Evolutionary conservation across 2,329 filamentous ascomycete species (phyloP).

Genomic region (Colletotrichum lini): DNA sequence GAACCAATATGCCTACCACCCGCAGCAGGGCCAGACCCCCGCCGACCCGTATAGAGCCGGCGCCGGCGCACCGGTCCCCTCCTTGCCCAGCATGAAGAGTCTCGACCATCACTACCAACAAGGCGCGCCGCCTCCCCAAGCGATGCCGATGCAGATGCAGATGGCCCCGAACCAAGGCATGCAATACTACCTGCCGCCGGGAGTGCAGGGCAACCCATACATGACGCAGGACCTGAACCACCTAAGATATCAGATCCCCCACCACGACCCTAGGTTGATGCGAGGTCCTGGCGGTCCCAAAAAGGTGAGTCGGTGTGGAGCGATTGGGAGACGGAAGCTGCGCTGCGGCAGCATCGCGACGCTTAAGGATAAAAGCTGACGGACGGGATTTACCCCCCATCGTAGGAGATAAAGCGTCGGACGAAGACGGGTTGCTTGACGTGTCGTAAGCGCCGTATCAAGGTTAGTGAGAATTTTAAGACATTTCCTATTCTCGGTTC

Average conservation of each 20-base stretch:
- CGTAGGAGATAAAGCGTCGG: conserved; percentile 73
- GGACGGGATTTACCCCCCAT: conserved; percentile 28
- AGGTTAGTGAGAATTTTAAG: conserved; percentile 62
- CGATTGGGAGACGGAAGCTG: not conserved
- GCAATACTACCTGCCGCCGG: conserved; percentile 60
- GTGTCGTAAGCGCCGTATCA: conserved; percentile 73
- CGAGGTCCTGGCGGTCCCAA: conserved; percentile 67
- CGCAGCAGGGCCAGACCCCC: conserved; percentile 43
- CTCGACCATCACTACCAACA: conserved; percentile 54
- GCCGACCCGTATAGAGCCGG: conserved; percentile 55
- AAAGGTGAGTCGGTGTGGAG: conserved; percentile 62
- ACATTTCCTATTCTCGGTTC: not conserved
- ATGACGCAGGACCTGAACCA: conserved; percentile 57
- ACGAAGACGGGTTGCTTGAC: conserved; percentile 76
- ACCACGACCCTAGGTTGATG: conserved; percentile 63
- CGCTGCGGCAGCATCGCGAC: not conserved
- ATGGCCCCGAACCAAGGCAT: conserved; percentile 53
- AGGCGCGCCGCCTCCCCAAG: conserved; percentile 47
- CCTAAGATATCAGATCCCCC: conserved; percentile 64
- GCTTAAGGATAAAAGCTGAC: conserved; percentile 17
- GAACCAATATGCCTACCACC: conserved; percentile 43
- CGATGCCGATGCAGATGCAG: conserved; percentile 54
- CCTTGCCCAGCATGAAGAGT: conserved; percentile 60
- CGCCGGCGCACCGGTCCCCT: conserved; percentile 50
- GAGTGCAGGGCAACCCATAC: conserved; percentile 35